A percentile compares a stretch with the other conserved stretches of the same genome.
phyloP scores from a whole-genome alignment of 2,329 filamentous ascomycete species.

The Colletotrichum paranaense region DNA sequence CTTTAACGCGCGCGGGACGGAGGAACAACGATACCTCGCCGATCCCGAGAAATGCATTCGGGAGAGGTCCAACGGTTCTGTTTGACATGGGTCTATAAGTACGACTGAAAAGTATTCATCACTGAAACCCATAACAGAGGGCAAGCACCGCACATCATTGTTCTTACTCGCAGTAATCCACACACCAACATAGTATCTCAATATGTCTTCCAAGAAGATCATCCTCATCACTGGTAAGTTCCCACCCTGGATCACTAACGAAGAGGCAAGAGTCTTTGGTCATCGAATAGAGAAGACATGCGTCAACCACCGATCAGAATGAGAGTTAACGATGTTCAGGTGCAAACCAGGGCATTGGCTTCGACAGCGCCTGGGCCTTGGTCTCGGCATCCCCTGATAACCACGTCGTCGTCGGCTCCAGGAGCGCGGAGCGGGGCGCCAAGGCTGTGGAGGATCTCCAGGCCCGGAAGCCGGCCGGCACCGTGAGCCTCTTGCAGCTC shows the following conservation, averaged over 20 bases:
- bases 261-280: too few relatives aligned
- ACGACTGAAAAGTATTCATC: background rate
- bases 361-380: conserved; percentile 50
- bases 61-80: background rate
- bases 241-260: too few relatives aligned
- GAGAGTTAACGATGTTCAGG: conserved; percentile 37
- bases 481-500: conserved; percentile 67
- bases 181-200: background rate
- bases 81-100: background rate
- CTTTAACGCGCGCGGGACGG: background rate
- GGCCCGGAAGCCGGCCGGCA: conserved; percentile 59
- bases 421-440: conserved; percentile 51
- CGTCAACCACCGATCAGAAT: too few relatives aligned
- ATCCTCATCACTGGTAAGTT: background rate
- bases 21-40: too few relatives aligned
- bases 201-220: background rate
- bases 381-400: conserved; percentile 49
- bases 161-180: background rate
- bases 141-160: background rate
- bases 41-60: too few relatives aligned
- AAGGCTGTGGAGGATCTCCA: conserved; percentile 42
- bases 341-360: conserved; percentile 60
- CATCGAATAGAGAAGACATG: background rate
- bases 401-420: conserved; percentile 51
- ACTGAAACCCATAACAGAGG: background rate